Percentiles rank a stretch among this genome's conserved stretches.
phyloP scores from a whole-genome alignment of 2,329 filamentous ascomycete genomes.

The Sarocladiaceae sp. region DNA sequence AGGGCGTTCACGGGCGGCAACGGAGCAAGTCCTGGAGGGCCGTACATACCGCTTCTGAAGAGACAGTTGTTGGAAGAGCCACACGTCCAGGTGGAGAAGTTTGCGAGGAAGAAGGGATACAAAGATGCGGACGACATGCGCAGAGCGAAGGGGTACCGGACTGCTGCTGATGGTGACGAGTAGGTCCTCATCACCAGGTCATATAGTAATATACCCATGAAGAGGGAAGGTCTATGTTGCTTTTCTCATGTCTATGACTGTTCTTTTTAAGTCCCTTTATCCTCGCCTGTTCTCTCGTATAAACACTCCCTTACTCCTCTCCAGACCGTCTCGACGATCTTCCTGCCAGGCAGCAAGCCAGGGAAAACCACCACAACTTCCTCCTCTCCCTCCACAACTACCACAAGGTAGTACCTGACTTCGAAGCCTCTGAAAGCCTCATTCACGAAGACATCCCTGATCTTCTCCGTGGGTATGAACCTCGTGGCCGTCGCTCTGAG shows the following conservation, averaged over 20 bases:
- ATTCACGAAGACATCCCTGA: conserved; percentile 90
- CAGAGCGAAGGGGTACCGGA: conserved; percentile 18
- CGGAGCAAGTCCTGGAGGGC: conserved; percentile 42
- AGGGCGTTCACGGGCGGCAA: conserved; percentile 54
- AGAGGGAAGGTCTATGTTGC: too few species aligned
- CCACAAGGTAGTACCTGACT: conserved; percentile 82
- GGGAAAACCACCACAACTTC: conserved; percentile 96
- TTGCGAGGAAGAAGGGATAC: conserved; percentile 58
- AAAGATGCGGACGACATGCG: conserved; percentile 45
- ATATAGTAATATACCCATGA: too few species aligned
- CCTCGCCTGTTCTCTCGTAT: conserved; percentile 49
- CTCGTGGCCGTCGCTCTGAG: conserved; percentile 46
- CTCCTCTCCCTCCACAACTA: conserved; percentile 84
- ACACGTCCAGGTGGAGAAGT: conserved; percentile 55
- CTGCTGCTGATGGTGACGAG: background rate
- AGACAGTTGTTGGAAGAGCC: conserved; percentile 44
- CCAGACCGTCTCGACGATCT: conserved; percentile 85
- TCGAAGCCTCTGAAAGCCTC: conserved; percentile 93
- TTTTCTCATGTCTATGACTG: too few species aligned
- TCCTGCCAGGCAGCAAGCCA: conserved; percentile 65
- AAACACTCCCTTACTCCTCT: conserved; percentile 77
- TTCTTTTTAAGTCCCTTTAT: conserved; percentile 20
- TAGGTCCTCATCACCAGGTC: background rate
- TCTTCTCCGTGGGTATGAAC: conserved; percentile 83
- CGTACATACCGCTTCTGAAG: conserved; percentile 52